Evolutionary conservation across 1,139 yeast species (phyloP).

Genomic region (Insectozyma bohioensis): DNA sequence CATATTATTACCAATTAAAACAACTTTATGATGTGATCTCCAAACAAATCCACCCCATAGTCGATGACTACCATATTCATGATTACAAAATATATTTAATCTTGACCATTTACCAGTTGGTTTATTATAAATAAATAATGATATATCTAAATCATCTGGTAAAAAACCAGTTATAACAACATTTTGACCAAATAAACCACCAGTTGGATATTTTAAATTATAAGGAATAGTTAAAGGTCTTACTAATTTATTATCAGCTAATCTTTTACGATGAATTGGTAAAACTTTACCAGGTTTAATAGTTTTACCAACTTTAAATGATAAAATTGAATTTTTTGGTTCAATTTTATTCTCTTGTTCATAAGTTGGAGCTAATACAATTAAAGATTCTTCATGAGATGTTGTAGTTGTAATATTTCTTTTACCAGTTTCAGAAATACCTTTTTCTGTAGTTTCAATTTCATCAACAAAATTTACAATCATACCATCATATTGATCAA

Average conservation of each 20-base stretch:
- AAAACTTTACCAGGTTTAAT: constrained; percentile 34
- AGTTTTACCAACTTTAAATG: constrained; percentile 35
- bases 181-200: constrained; percentile 65
- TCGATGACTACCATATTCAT: constrained; percentile 55
- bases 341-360: constrained; percentile 18
- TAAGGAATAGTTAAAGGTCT: constrained; percentile 27
- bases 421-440: not conserved
- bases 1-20: constrained; percentile 51
- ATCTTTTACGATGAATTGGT: constrained; percentile 23
- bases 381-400: constrained; percentile 31
- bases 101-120: constrained; percentile 68
- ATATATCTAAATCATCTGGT: constrained; percentile 52
- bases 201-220: constrained; percentile 53
- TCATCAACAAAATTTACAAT: constrained; percentile 36
- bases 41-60: constrained; percentile 71
- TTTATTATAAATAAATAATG: constrained; percentile 57
- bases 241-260: not conserved
- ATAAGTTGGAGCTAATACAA: constrained; percentile 35
- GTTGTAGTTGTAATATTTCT: constrained; percentile 6
- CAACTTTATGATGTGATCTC: constrained; percentile 73
- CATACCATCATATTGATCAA: constrained; percentile 35
- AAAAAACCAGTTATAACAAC: constrained; percentile 60
- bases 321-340: constrained; percentile 34
- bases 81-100: constrained; percentile 55
- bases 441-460: constrained; percentile 15